These are phyloP conservation scores for Euphrasia arctica DNA, from an alignment of 305 asterid species.

Conservation along the genomic window DNA sequence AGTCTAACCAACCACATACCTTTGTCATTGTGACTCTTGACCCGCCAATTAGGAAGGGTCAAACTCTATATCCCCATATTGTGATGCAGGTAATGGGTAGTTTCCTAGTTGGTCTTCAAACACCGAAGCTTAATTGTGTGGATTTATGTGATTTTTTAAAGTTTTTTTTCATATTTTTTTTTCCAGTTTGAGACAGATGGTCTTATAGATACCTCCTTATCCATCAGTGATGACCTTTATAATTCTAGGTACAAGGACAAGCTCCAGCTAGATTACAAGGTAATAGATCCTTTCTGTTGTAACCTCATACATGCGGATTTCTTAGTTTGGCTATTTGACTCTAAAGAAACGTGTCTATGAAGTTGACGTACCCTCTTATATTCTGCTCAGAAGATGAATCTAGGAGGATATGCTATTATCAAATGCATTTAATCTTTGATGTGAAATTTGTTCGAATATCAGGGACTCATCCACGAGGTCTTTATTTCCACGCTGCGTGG, in stretches of 20 bases:
- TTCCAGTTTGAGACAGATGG: constrained; percentile 90
- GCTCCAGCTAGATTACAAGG: constrained; percentile 71
- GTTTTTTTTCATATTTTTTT: constrained; percentile 4
- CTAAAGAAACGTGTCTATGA: constrained; percentile 4
- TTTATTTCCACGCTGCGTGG: constrained; percentile 80
- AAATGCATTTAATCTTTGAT: constrained; percentile 10
- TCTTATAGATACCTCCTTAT: constrained; percentile 60
- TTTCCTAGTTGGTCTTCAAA: constrained; percentile 11
- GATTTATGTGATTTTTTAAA: constrained; percentile 11
- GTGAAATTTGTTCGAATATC: constrained; percentile 24
- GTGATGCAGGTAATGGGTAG: constrained; percentile 77
- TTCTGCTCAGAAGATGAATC: constrained; percentile 14
- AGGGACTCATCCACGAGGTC: constrained; percentile 89
- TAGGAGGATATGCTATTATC: constrained; percentile 1
- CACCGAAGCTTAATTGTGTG: constrained; percentile 4
- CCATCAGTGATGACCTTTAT: constrained; percentile 81
- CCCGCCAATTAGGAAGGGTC: constrained; percentile 99
- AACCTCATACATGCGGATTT: constrained; percentile 9
- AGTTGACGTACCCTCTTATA: constrained; percentile 12
- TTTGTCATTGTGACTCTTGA: constrained; percentile 93
- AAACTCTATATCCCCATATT: constrained; percentile 96
- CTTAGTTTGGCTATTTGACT: constrained; percentile 1
- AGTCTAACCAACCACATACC: constrained; percentile 95
- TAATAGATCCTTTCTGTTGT: constrained; percentile 27
- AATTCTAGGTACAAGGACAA: constrained; percentile 77